Evolutionary conservation across 805 yeast species (phyloP).

Genomic region (Kodamaea kakaduensis): DNA sequence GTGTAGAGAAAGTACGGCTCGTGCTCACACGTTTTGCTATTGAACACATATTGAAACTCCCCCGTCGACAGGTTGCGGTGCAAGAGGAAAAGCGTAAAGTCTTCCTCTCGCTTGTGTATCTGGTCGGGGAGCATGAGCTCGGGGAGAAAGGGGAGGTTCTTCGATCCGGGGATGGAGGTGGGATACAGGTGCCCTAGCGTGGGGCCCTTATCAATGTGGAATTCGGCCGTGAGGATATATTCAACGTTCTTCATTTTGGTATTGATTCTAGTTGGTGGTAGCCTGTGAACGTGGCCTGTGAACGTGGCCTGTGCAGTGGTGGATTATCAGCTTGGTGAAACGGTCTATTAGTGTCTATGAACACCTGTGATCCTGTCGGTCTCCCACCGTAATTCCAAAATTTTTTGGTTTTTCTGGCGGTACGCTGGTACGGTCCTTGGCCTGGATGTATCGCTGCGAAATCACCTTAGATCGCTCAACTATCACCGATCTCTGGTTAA

Average conservation of each 20-base stretch:
- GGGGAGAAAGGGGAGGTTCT: constrained; percentile 39
- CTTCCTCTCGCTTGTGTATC: constrained; percentile 53
- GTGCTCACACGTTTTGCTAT: constrained; percentile 28
- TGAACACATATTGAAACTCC: constrained; percentile 35
- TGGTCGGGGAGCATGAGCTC: constrained; percentile 63
- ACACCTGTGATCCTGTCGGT: too few relatives aligned
- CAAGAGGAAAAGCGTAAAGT: constrained; percentile 54
- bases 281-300: too few relatives aligned
- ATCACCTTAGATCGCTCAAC: too few relatives aligned
- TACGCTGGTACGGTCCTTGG: too few relatives aligned
- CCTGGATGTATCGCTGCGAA: too few relatives aligned
- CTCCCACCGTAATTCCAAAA: too few relatives aligned
- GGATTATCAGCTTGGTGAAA: too few relatives aligned
- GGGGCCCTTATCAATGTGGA: constrained; percentile 76
- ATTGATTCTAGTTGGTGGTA: not conserved
- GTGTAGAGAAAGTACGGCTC: constrained; percentile 53
- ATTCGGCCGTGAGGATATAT: constrained; percentile 68
- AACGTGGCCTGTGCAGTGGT: too few relatives aligned
- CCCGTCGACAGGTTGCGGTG: constrained; percentile 40
- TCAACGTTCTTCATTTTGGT: constrained; percentile 37
- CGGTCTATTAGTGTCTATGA: too few relatives aligned
- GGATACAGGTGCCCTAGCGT: constrained; percentile 61
- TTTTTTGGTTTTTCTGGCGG: too few relatives aligned
- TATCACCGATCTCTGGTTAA: too few relatives aligned
- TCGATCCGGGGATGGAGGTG: constrained; percentile 29